These are phyloP conservation scores for Brassica nigra DNA, from an alignment of 345 rosid genomes.

Conservation along the genomic window DNA sequence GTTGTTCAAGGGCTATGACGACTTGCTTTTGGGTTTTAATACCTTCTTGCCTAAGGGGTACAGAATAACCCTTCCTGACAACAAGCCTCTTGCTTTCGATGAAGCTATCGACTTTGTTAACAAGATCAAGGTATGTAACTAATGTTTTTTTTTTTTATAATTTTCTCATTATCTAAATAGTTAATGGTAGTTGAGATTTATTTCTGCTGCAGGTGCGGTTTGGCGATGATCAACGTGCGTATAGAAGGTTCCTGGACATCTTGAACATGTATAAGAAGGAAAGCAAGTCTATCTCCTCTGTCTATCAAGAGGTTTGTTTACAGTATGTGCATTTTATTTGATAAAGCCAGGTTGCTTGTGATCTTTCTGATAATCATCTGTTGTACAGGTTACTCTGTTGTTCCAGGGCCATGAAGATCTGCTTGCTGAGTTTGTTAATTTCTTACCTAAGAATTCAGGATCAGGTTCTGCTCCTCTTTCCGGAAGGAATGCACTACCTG, in stretches of 20 bases:
- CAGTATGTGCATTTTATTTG: background rate
- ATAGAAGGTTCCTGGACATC: constrained; percentile 86
- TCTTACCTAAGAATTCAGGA: constrained; percentile 78
- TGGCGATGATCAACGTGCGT: constrained; percentile 82
- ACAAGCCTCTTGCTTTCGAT: constrained; percentile 82
- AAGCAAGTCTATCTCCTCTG: constrained; percentile 79
- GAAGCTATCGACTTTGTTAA: constrained; percentile 93
- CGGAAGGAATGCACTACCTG: constrained; percentile 54
- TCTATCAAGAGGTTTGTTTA: constrained; percentile 73
- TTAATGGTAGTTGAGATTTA: background rate
- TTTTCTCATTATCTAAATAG: constrained; percentile 4
- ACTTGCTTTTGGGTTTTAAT: constrained; percentile 90
- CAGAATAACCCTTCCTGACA: constrained; percentile 77
- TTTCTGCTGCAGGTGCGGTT: constrained; percentile 66
- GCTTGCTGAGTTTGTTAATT: constrained; percentile 80
- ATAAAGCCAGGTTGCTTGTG: background rate
- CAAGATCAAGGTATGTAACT: constrained; percentile 72
- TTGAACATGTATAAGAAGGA: constrained; percentile 90
- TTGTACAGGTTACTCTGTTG: constrained; percentile 73
- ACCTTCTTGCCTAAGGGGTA: constrained; percentile 94
- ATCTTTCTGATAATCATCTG: constrained; percentile 1
- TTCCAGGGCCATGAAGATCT: constrained; percentile 82
- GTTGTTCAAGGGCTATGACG: constrained; percentile 83
- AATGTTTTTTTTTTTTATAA: background rate
- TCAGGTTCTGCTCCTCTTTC: constrained; percentile 54